Base-by-base conservation (phyloP, 495 filamentous ascomycete genomes). In the Saxophila tyrrhenica region DNA sequence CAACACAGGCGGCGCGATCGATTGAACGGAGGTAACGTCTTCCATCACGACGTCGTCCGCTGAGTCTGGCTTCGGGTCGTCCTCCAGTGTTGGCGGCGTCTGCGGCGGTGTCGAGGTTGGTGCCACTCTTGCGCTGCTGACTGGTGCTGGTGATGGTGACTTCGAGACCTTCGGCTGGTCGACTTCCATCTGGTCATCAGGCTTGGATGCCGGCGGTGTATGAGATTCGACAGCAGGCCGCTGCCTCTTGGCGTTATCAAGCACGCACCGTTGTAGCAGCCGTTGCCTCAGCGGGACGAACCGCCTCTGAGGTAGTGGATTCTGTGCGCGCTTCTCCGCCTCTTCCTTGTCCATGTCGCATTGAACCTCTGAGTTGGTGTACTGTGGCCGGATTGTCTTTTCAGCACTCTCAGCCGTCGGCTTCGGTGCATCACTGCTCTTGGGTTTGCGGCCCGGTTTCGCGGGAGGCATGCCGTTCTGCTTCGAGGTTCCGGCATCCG, bases 381-480 rank as follows among this genome's bases (percentile, higher is more conserved):
- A 57, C 2, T 17, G 19, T n/a, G 58, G 49, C 25, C 39, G 35
- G 15, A 54, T 15, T 5, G 25, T 32, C 24, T 41, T 32, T 22
- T 10, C 15, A 29, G 21, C 24, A 10, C 25, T 49, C 50, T 39
- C 57, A 7, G 25, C 29, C 11, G 54, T 19, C 17, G 44, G 5
- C 50, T 50, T 53, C n/a, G 44, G 47, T 13, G 56, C 49, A 15
- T 3, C 39, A 19, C 22, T 15, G 24, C 48, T 11, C 35, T 45
- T 25, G n/a, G 50, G 22, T 16, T 25, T 7, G 44, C 52, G 42
- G 22, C 55, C 50, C 35, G 55, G 15, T 45, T 48, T 48, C 8
- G 58, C 52, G 3, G 49, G 19, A 15, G 51, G 61, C 59, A 55
- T 55, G 11, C 60, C 65, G n/a, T 64, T 56, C 29, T 67, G 68